Conservation (phyloP, 2,329 filamentous ascomycete genomes). For the Cercospora citrullina region DNA sequence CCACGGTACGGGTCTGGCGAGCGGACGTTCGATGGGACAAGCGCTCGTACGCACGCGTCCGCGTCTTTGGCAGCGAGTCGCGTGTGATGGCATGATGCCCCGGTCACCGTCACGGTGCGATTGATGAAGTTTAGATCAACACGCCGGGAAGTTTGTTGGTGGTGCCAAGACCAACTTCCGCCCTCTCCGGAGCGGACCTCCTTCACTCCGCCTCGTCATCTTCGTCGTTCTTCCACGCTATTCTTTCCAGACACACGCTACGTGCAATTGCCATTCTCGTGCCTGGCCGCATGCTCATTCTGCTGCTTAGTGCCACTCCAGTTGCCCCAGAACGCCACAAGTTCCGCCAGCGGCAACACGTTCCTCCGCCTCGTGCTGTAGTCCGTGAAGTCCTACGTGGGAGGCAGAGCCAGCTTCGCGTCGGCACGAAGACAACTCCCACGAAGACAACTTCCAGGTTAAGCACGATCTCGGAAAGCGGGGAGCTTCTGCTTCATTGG, state of each 20-base stretch:
- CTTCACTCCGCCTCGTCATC: neutral
- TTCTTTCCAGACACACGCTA: neutral
- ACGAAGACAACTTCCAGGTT: too few species aligned
- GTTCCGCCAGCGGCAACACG: neutral
- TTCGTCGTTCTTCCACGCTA: neutral
- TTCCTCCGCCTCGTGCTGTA: neutral
- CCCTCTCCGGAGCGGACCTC: neutral
- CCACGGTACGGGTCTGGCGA: neutral
- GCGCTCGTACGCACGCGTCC: neutral
- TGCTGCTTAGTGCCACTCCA: neutral
- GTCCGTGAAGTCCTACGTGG: neutral
- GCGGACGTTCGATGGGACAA: neutral
- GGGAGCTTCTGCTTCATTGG: too few species aligned
- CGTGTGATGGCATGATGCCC: neutral
- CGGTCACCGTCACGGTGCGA: neutral
- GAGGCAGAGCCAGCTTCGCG: neutral
- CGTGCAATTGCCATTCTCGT: neutral
- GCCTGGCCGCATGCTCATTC: neutral
- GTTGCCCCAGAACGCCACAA: constrained; percentile 5
- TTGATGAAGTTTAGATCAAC: neutral
- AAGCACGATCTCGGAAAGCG: too few species aligned
- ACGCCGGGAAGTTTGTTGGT: neutral
- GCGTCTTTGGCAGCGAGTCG: neutral
- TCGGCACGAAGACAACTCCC: too few species aligned
- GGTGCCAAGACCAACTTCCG: neutral